Base-by-base conservation (phyloP, 2,329 filamentous ascomycete genomes). In the Atkinsonella texensis region DNA sequence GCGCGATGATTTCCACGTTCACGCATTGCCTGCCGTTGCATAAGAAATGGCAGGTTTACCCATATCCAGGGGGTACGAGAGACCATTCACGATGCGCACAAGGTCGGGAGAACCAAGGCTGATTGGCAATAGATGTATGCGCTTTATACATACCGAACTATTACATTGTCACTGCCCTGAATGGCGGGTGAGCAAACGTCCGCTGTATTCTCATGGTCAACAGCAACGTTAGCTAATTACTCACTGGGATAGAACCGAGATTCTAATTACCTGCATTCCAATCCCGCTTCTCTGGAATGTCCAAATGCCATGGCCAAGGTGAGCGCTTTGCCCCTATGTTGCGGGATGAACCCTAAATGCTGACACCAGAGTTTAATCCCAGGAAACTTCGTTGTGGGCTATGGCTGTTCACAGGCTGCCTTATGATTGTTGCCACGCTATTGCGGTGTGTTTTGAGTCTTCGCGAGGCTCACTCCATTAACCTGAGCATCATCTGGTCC, bases 391-490 rank as follows among this genome's bases (percentile, higher is more conserved):
- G 68, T 15, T 66, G 71, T 43, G 63, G 64, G 1, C 32, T 69
- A 4, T 60, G 71, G 0, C 67, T 73, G 11, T 73, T 67, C 48
- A 68, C 69, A 3, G 69, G 70, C 3, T 40, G 73, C n/a, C 53
- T 65, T 72, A 51, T 48, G 46, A 70, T 73, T 53, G 55, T 67
- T 8, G 69, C 69, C 20, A 66, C 70, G 1, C 54, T 73, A 0
- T 59, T 73, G 38, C 69, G 70, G n/a, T 71, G 68, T 50, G 54
- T 70, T 38, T 54, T 69, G 4, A 69, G 65, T 12, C 59, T 73
- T 0, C 54, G 60, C 28, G 59, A 65, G 28, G 65, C 69, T 39
- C 46, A 66, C 17, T 62, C 61, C 15, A 67, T 71, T 58, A 69
- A 70, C 52, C 55, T 62, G 2, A 65, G 64, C 23, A 70, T 67